Conservation (phyloP, 192 early-diverging fungal species). For the Coemansia sp. region DNA sequence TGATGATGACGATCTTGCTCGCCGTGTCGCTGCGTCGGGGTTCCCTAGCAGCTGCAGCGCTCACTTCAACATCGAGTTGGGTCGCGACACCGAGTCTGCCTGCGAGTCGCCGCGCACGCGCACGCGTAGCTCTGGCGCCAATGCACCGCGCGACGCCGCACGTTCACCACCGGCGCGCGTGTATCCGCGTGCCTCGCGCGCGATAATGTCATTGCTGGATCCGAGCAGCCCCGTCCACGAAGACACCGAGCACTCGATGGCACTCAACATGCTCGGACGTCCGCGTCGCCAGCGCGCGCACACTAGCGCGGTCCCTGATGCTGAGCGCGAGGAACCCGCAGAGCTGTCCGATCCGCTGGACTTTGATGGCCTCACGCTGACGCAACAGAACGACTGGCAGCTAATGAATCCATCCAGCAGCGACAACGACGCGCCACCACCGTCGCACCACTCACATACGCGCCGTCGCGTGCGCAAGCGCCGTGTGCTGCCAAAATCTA, state of each 20-base stretch:
- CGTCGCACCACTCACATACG: constrained; percentile 19
- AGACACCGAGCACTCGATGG: constrained; percentile 17
- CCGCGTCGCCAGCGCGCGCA: constrained; percentile 21
- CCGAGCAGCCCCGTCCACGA: constrained; percentile 41
- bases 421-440: constrained; percentile 31
- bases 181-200: constrained; percentile 5
- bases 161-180: not conserved
- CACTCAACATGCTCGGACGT: constrained; percentile 37
- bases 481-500: constrained; percentile 42
- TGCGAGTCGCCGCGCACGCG: constrained; percentile 32
- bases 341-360: constrained; percentile 24
- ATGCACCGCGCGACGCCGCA: constrained; percentile 16
- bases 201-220: constrained; percentile 26
- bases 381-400: constrained; percentile 50
- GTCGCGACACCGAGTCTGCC: constrained; percentile 16
- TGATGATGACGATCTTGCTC: constrained; percentile 24
- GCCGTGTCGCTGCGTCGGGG: constrained; percentile 19
- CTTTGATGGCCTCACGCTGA: constrained; percentile 51
- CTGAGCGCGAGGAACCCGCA: constrained; percentile 3
- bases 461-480: constrained; percentile 51
- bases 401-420: constrained; percentile 49
- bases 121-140: constrained; percentile 13
- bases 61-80: constrained; percentile 39
- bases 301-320: constrained; percentile 9
- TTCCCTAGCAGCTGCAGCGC: constrained; percentile 52